phyloP scores from a whole-genome alignment of 495 filamentous ascomycete genomes.

The Talaromyces stipitatus region DNA sequence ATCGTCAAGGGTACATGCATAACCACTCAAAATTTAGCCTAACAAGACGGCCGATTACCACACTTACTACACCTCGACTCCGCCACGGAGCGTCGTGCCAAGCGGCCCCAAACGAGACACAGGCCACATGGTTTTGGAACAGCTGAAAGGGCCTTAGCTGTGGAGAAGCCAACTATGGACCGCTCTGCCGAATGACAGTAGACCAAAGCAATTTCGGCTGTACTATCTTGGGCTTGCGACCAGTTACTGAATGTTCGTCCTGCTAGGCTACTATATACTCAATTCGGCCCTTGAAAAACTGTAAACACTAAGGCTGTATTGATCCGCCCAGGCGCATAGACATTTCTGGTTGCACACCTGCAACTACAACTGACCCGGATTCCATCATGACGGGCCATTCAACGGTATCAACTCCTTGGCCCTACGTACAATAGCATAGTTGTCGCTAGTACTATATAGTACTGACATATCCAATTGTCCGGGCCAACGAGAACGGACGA shows the following conservation, averaged over 20 bases:
- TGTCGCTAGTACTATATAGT: neutral
- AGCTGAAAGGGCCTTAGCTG: neutral
- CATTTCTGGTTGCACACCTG: neutral
- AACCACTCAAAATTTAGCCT: neutral
- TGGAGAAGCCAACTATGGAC: neutral
- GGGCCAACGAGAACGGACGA: neutral
- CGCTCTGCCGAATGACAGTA: neutral
- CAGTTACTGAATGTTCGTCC: neutral
- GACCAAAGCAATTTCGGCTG: neutral
- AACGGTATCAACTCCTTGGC: neutral
- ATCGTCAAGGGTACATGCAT: neutral
- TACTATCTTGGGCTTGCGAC: neutral
- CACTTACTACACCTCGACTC: neutral
- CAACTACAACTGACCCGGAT: slow-evolving; percentile 4
- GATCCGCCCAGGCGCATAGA: neutral
- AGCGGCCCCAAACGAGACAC: slow-evolving; percentile 1
- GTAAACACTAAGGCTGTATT: neutral
- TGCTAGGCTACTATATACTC: neutral
- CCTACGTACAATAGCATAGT: neutral
- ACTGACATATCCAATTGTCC: neutral
- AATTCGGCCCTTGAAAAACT: neutral
- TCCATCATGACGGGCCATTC: neutral
- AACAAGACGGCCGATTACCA: neutral
- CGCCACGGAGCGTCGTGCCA: neutral
- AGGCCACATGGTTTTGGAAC: slow-evolving; percentile 3